These are phyloP conservation scores for Claviceps lovelessii DNA, from an alignment of 2,329 filamentous ascomycete species.

Conservation along the genomic window DNA sequence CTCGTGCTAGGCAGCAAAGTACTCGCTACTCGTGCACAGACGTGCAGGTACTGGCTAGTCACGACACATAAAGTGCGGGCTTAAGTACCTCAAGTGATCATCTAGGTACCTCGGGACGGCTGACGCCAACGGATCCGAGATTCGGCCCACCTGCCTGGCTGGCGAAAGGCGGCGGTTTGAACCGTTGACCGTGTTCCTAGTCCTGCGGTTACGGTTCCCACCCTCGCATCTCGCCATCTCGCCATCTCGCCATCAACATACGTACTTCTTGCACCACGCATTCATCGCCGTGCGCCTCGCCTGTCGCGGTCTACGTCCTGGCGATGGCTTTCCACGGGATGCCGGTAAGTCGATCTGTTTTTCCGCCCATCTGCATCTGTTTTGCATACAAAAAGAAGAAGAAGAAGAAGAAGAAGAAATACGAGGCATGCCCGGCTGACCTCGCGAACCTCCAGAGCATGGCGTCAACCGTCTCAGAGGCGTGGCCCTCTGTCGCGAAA, in stretches of 20 bases:
- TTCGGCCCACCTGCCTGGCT: neutral
- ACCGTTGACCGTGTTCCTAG: neutral
- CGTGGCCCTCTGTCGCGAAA: conserved; percentile 32
- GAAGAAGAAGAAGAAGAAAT: too few relatives aligned
- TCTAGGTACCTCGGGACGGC: neutral
- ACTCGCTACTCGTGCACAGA: neutral
- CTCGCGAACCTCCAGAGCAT: conserved; percentile 19
- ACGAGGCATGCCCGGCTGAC: conserved; percentile 8
- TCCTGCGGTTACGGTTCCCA: neutral
- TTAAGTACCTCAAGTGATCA: neutral
- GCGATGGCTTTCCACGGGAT: conserved; percentile 17
- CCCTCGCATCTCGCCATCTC: neutral
- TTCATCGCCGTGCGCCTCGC: neutral
- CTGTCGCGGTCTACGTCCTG: neutral
- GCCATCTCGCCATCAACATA: neutral
- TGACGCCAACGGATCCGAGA: neutral
- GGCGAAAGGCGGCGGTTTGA: neutral
- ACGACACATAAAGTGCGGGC: neutral
- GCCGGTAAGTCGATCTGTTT: conserved; percentile 12
- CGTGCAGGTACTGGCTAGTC: neutral
- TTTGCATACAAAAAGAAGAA: neutral
- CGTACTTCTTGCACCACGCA: neutral
- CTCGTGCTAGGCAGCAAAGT: neutral
- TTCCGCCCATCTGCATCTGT: neutral
- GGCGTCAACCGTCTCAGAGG: conserved; percentile 27